Evolutionary conservation across 331 rosid species (phyloP), one percentile per base, ranked within the genome.

Genomic region (Pyracantha coccinea): DNA sequence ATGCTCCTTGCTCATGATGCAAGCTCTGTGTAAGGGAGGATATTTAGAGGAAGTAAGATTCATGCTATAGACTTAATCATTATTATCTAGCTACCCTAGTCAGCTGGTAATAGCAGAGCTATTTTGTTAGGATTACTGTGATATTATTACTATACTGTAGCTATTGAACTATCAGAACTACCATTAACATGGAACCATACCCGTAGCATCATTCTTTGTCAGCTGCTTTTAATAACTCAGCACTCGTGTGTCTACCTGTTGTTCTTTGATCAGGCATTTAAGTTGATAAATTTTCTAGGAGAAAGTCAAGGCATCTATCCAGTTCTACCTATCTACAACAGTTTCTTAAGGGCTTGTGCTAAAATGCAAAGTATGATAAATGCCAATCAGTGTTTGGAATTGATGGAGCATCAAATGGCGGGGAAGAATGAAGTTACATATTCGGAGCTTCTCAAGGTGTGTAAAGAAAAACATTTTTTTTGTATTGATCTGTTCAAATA

Each of bases 371-470:
- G 74, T 83, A 41, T 71, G 58, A 52, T 54, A 77, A 86, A 86
- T 84, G 91, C 89, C 70, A 72, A 85, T 54, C 87, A 79, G 79
- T 93, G 98, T 84, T 85, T 93, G 84, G 91, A 89, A 72, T 78
- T 88, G 77, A 93, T 91, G 98, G 98, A 88, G 74, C 79, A 68
- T 50, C 79, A 58, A 74, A 83, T 85, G 87, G 86, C 85, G 44
- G 97, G 94, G 78, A 89, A 81, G 87, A 85, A 86, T 86, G 92
- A 93, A 84, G 78, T 74, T 27, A 93, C 97, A 4, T 93, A 91
- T 79, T 50, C 71, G 16, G 83, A 83, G 80, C 90, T 93, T 78
- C 92, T 93, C 69, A 77, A 93, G 97, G 98, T 93, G 47, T 69
- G 85, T 59, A 45, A 60, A 84, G 53, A 4, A 31, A 20, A 72